Evolutionary conservation across 169 alveolate genomes (phyloP), one percentile per base, ranked within the genome.

Genomic region (Perkinsus chesapeaki): DNA sequence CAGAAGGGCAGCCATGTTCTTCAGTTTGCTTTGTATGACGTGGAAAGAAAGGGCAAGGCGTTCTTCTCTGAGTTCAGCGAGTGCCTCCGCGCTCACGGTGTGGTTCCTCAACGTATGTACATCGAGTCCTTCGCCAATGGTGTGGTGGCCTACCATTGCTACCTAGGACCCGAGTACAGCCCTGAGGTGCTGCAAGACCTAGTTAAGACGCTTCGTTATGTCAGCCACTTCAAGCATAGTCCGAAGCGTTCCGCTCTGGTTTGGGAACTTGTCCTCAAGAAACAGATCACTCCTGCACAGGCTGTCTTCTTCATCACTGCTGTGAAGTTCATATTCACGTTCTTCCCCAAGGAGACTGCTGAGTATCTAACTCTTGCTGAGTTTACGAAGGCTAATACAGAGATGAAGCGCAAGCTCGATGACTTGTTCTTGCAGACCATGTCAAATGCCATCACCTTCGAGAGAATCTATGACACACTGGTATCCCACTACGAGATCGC

Each of bases 61-160:
- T 91, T 39, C 93, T 12, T 91, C 47, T 34, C 47, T 39, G 93
- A 91, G 93, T 39, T 91, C 73, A 48, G 82, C 39, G 82, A 91
- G 93, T 91, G 93, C 39, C 37, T 90, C 39, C 91, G 91, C 38
- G 91, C 72, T 36, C 91, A 90, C 91, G 73, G 91, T 34, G 60
- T 93, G 3, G n/a, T 37, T 16, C 94, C 94, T 23, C n/a, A 91
- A 31, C 91, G 94, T 39, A 90, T 93, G 91, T 93, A 93, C 91
- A 39, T 82, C 73, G 94, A 93, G 73, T 73, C 91, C 39, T 93
- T 93, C 73, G 94, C 94, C 27, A 93, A 93, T 39, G 94, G 94
- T 9, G 94, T 93, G 16, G 92, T 93, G 37, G 72, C 94, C 0
- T 93, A 93, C 92, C 91, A 73, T 39, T 91, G 39, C 73, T 93